Evolutionary conservation across 331 rosid genomes (phyloP).

Genomic region (Pyrus hybrid): DNA sequence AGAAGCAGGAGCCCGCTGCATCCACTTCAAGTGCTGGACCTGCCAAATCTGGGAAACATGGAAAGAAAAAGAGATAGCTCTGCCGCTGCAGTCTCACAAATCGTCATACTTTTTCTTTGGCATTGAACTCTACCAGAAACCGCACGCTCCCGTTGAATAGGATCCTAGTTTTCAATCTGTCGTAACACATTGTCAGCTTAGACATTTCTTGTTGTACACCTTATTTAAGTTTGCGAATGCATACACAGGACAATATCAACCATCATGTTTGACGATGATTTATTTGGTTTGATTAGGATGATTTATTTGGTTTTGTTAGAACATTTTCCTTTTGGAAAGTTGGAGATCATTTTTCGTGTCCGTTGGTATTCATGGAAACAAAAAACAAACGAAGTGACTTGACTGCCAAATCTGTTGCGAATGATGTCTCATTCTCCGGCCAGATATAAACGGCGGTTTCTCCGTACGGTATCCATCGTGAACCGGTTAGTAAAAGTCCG

Average conservation of each 20-base stretch:
- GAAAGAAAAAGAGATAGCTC: slow-evolving; percentile 33
- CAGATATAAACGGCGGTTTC: not conserved
- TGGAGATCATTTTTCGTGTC: not conserved
- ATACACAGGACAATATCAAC: not conserved
- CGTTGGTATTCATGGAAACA: not conserved
- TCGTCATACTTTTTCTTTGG: not conserved
- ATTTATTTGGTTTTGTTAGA: not conserved
- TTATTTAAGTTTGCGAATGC: not conserved
- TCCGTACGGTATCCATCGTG: not conserved
- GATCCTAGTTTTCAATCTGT: not conserved
- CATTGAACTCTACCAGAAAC: not conserved
- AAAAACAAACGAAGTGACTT: not conserved
- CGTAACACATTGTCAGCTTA: not conserved
- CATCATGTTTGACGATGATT: not conserved
- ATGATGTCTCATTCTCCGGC: not conserved
- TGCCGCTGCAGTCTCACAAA: not conserved
- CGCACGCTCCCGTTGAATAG: not conserved
- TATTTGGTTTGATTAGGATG: not conserved
- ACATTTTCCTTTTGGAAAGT: not conserved
- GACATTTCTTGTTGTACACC: not conserved
- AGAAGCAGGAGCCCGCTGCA: slow-evolving; percentile 38
- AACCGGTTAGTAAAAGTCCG: not conserved
- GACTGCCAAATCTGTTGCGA: not conserved
- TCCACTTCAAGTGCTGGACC: slow-evolving; percentile 30
- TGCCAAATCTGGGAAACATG: slow-evolving; percentile 42